Percentiles rank a stretch among this genome's conserved stretches.
phyloP scores from a whole-genome alignment of 768 basidiomycete genomes.

The Rossbeevera mucosa region DNA sequence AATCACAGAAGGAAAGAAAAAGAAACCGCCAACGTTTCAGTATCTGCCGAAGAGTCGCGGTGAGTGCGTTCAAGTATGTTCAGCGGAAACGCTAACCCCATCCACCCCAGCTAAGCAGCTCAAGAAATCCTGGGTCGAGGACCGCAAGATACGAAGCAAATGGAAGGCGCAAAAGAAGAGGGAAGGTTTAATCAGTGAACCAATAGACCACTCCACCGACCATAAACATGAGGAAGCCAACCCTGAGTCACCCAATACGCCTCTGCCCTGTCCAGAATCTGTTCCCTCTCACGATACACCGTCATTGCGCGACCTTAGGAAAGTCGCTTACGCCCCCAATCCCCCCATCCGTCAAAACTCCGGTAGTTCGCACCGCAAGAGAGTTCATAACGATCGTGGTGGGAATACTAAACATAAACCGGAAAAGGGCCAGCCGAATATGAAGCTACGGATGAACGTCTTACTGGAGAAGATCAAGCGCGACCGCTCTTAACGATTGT shows the following conservation, averaged over 20 bases:
- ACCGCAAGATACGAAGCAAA: conserved; percentile 69
- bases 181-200: conserved; percentile 31
- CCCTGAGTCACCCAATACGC: not conserved
- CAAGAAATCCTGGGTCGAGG: conserved; percentile 76
- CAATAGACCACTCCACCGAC: not conserved
- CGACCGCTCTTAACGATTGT: conserved; percentile 37
- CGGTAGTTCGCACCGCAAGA: conserved; percentile 34
- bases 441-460: conserved; percentile 84
- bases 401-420: conserved; percentile 28
- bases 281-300: conserved; percentile 10
- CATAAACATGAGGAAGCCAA: conserved; percentile 1
- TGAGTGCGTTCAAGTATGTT: conserved; percentile 25
- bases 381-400: conserved; percentile 18
- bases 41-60: conserved; percentile 64
- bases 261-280: conserved; percentile 1
- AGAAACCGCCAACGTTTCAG: conserved; percentile 65
- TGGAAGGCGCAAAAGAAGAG: conserved; percentile 71
- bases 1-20: conserved; percentile 25
- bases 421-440: conserved; percentile 54
- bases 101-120: conserved; percentile 62
- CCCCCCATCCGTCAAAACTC: conserved; percentile 57
- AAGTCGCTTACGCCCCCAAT: conserved; percentile 55
- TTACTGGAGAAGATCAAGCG: conserved; percentile 84
- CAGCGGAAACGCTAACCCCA: conserved; percentile 2
- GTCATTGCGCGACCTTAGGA: conserved; percentile 57